Evolutionary conservation across 768 basidiomycete species (phyloP).

Genomic region (Pleurotus eryngii): DNA sequence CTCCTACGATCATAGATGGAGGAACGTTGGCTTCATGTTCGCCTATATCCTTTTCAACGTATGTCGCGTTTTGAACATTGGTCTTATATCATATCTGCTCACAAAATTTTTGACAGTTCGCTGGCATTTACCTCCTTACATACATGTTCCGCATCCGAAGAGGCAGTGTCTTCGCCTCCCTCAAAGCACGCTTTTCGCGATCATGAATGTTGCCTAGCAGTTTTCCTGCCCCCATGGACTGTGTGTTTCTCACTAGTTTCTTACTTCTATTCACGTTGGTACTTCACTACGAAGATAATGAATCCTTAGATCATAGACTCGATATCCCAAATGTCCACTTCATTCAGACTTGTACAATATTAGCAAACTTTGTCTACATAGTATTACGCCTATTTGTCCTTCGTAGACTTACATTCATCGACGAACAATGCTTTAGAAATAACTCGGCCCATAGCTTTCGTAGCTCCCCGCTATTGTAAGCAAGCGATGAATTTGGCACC

Average conservation of each 20-base stretch:
- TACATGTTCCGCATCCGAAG: constrained; percentile 52
- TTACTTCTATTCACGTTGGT: neutral
- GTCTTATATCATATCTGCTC: neutral
- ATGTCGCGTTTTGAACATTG: constrained; percentile 9
- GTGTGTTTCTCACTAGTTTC: neutral
- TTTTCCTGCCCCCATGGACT: neutral
- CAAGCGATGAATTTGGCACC: too few species aligned
- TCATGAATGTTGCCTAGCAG: too few species aligned
- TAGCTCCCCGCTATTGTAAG: too few species aligned
- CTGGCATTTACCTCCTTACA: constrained; percentile 45
- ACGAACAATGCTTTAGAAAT: too few species aligned
- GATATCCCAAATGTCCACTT: too few species aligned
- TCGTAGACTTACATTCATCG: too few species aligned
- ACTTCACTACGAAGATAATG: too few species aligned
- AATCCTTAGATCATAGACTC: too few species aligned
- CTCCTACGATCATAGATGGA: constrained; percentile 48
- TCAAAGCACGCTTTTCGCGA: constrained; percentile 11
- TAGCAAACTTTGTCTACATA: too few species aligned
- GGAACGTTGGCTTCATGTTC: constrained; percentile 49
- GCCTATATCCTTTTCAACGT: constrained; percentile 48
- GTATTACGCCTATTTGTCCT: too few species aligned
- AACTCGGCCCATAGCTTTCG: too few species aligned
- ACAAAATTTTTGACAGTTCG: constrained; percentile 32
- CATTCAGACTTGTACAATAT: too few species aligned
- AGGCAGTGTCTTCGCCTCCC: constrained; percentile 21